These are phyloP conservation scores for Paecilomyces niveus DNA, from an alignment of 2,329 filamentous ascomycete genomes.

Conservation along the genomic window DNA sequence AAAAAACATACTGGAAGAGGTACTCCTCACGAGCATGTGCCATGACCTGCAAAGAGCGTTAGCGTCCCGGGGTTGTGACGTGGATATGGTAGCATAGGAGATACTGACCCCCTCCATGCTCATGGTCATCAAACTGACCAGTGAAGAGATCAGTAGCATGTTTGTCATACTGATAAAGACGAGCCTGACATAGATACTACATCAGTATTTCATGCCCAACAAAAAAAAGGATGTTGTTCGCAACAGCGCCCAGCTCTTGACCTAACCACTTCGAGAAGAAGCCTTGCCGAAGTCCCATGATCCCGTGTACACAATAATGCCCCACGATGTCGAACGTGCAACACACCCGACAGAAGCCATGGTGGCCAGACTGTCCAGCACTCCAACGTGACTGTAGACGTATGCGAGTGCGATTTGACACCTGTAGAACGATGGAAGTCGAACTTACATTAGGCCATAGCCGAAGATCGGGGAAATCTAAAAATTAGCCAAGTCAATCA, in stretches of 20 bases:
- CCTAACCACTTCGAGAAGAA: not conserved
- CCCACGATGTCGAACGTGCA: not conserved
- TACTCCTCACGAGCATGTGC: slow-evolving; percentile 57
- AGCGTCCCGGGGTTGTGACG: not conserved
- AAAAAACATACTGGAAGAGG: slow-evolving; percentile 46
- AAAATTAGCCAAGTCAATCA: slow-evolving; percentile 29
- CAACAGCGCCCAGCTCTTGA: not conserved
- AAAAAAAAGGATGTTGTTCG: not conserved
- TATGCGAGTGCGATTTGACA: slow-evolving; percentile 19
- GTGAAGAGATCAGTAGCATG: slow-evolving; percentile 52
- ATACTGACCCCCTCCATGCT: slow-evolving; percentile 46
- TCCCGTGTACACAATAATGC: not conserved
- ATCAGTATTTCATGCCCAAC: slow-evolving; percentile 2
- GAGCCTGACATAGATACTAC: slow-evolving; percentile 31
- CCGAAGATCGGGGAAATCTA: slow-evolving; percentile 35
- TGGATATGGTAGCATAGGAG: not conserved
- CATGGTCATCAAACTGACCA: slow-evolving; percentile 53
- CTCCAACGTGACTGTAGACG: slow-evolving; percentile 27
- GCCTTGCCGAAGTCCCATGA: not conserved
- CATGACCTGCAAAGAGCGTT: slow-evolving; percentile 42
- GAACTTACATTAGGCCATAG: slow-evolving; percentile 32
- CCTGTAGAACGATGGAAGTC: slow-evolving; percentile 17
- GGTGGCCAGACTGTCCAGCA: slow-evolving; percentile 5
- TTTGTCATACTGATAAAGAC: slow-evolving; percentile 56
- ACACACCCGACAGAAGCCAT: not conserved